Evolutionary conservation across 83 land plant genomes (phyloP).

Genomic region (Picea abies): DNA sequence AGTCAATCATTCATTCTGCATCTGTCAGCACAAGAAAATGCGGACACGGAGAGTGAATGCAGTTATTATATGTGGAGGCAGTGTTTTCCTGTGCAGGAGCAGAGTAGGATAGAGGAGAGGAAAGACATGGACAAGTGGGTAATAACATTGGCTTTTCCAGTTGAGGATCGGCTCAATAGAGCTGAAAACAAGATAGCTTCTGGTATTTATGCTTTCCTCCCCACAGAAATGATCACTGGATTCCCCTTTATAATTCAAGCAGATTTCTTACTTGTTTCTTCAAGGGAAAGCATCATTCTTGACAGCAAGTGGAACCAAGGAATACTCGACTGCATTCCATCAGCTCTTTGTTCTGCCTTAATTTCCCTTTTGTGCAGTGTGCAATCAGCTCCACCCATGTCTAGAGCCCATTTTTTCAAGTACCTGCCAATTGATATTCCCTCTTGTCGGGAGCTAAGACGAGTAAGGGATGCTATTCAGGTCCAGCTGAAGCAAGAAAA

Average conservation of each 20-base stretch:
- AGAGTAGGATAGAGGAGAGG: no score
- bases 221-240: slow-evolving; percentile 54
- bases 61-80: no score
- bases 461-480: slow-evolving; percentile 23
- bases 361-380: slow-evolving; percentile 23
- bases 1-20: no score
- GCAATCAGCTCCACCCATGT: slow-evolving; percentile 24
- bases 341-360: slow-evolving; percentile 51
- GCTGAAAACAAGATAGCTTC: slow-evolving; percentile 8
- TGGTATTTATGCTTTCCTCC: slow-evolving; percentile 61
- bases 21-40: no score
- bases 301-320: slow-evolving; percentile 66
- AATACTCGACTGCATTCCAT: slow-evolving; percentile 54
- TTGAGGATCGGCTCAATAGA: not conserved
- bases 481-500: slow-evolving; percentile 21
- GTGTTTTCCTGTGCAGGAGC: no score
- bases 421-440: slow-evolving; percentile 36
- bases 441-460: slow-evolving; percentile 24
- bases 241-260: slow-evolving; percentile 69
- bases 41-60: no score
- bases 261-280: slow-evolving; percentile 60
- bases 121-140: no score
- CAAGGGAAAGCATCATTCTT: slow-evolving; percentile 52
- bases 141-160: slow-evolving; percentile 53
- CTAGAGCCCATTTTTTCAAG: slow-evolving; percentile 19